Conservation (phyloP, 305 asterid species). For the Solanum hybrid region DNA sequence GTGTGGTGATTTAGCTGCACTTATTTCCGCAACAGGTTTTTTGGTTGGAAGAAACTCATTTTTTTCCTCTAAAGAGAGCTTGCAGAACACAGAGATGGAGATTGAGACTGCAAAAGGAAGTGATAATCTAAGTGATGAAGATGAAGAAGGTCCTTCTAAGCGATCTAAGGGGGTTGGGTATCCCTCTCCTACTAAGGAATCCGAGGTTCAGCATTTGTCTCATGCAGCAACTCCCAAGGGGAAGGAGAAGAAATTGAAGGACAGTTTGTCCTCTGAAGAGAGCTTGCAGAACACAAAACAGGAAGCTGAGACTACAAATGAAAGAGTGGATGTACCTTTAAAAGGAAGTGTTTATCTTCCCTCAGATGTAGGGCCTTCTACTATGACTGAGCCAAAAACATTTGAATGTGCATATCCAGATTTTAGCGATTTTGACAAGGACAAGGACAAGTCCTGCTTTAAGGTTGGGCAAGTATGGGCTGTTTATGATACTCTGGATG, state of each 20-base stretch:
- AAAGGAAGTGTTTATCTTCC: not conserved
- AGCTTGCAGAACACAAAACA: conserved; percentile 8
- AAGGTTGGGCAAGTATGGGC: conserved; percentile 49
- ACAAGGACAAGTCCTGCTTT: conserved; percentile 17
- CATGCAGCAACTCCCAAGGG: not conserved
- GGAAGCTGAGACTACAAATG: not conserved
- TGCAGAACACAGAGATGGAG: too few species aligned
- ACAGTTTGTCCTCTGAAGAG: conserved; percentile 5
- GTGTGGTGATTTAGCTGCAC: too few species aligned
- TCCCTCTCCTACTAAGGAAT: not conserved
- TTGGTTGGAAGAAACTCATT: too few species aligned
- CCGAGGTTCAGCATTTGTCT: not conserved
- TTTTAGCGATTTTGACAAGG: conserved; percentile 38
- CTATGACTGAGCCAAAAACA: conserved; percentile 7
- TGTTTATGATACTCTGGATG: conserved; percentile 37
- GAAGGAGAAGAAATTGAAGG: not conserved
- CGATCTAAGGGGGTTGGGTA: conserved; percentile 4
- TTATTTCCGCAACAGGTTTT: too few species aligned
- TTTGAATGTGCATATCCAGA: conserved; percentile 33
- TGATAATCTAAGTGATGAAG: conserved; percentile 10
- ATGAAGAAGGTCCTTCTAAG: conserved; percentile 8
- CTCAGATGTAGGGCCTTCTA: not conserved
- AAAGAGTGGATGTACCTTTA: not conserved
- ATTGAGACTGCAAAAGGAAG: not conserved
- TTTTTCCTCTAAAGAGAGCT: too few species aligned